Conservation (phyloP, 331 rosid species). For the Phaseolus coccineus region DNA sequence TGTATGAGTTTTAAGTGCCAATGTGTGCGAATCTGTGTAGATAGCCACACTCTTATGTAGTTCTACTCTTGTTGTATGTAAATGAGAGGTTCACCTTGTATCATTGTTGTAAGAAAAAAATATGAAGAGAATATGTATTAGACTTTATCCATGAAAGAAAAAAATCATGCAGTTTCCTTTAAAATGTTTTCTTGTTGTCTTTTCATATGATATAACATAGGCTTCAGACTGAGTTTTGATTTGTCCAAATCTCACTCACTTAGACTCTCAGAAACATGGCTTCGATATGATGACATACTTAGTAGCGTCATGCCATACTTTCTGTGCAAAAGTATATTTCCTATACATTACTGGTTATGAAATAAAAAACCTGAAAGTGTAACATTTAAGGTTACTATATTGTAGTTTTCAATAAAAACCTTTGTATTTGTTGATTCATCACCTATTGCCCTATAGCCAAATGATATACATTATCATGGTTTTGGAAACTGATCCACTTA, state of each 20-base stretch:
- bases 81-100: too few relatives aligned
- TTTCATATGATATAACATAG: neutral
- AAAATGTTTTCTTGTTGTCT: neutral
- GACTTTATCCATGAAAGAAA: too few relatives aligned
- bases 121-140: too few relatives aligned
- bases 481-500: neutral
- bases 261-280: neutral
- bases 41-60: too few relatives aligned
- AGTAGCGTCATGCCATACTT: neutral
- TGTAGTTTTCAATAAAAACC: neutral
- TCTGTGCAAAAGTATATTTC: neutral
- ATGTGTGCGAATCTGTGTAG: too few relatives aligned
- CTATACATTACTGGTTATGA: neutral
- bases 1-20: too few relatives aligned
- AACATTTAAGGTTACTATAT: neutral
- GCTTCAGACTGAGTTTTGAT: neutral
- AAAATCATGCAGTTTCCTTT: neutral
- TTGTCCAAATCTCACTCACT: neutral
- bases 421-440: neutral
- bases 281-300: neutral
- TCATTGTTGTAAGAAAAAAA: too few relatives aligned
- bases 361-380: neutral
- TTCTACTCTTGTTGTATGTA: too few relatives aligned
- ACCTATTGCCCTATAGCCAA: neutral
- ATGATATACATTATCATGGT: neutral